Conservation (phyloP, 83 land plant genomes). For the Picea abies region DNA sequence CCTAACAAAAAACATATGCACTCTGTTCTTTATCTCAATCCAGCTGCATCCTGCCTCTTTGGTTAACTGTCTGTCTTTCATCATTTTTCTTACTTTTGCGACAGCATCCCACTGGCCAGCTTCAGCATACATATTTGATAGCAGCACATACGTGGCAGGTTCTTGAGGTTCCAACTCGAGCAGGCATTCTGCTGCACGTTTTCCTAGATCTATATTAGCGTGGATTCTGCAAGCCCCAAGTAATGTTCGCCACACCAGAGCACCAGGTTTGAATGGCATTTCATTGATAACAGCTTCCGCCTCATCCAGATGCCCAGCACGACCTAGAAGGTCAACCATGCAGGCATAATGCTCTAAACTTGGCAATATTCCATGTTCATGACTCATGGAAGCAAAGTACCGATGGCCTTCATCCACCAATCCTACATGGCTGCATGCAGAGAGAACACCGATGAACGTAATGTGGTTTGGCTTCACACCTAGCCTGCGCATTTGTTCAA, state of each 20-base stretch:
- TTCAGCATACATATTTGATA: slow-evolving; percentile 52
- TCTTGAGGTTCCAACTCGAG: slow-evolving; percentile 45
- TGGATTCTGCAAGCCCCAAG: slow-evolving; percentile 50
- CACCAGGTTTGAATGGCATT: slow-evolving; percentile 43
- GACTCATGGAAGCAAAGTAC: slow-evolving; percentile 37
- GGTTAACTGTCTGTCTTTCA: slow-evolving; percentile 41
- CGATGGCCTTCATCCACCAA: slow-evolving; percentile 37
- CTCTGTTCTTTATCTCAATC: slow-evolving; percentile 38
- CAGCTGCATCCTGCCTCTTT: slow-evolving; percentile 59
- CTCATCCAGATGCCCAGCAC: slow-evolving; percentile 35
- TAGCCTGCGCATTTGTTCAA: slow-evolving; percentile 29
- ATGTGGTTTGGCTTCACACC: slow-evolving; percentile 45
- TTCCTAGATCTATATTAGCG: slow-evolving; percentile 34
- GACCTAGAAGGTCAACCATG: slow-evolving; percentile 46
- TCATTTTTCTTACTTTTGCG: slow-evolving; percentile 29
- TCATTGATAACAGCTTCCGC: slow-evolving; percentile 38
- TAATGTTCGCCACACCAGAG: slow-evolving; percentile 53
- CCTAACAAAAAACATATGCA: slow-evolving; percentile 46
- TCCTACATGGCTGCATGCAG: slow-evolving; percentile 59
- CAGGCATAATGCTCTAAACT: slow-evolving; percentile 61
- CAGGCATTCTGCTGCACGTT: slow-evolving; percentile 43
- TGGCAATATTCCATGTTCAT: slow-evolving; percentile 35
- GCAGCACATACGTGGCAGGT: slow-evolving; percentile 34
- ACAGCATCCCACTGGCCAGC: slow-evolving; percentile 39
- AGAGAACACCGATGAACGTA: slow-evolving; percentile 50